Evolutionary conservation across 495 filamentous ascomycete species (phyloP).

Genomic region (Tuber melanosporum): DNA sequence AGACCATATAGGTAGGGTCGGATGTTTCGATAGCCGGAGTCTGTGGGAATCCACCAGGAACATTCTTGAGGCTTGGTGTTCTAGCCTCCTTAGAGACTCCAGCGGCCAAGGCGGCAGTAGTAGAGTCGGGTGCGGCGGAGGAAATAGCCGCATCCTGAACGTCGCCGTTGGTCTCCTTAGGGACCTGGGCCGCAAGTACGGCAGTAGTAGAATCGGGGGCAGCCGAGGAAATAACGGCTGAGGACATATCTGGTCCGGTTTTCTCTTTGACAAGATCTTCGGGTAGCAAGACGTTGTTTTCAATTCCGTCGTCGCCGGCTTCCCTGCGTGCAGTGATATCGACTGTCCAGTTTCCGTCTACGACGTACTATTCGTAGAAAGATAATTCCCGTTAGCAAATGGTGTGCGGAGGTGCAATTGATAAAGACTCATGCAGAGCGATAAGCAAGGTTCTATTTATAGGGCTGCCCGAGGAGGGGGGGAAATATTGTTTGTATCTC

Average conservation of each 20-base stretch:
- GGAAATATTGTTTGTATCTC: neutral
- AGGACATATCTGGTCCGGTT: slow-evolving; percentile 35
- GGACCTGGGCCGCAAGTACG: slow-evolving; percentile 62
- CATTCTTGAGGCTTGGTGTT: slow-evolving; percentile 41
- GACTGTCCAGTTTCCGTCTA: slow-evolving; percentile 79
- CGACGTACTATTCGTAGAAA: slow-evolving; percentile 61
- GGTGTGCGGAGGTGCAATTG: neutral
- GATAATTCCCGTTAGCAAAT: slow-evolving; percentile 15
- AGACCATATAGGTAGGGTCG: slow-evolving; percentile 23
- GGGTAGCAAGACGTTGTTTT: slow-evolving; percentile 83
- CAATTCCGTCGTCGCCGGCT: slow-evolving; percentile 64
- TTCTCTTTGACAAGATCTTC: slow-evolving; percentile 56
- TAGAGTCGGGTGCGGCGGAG: slow-evolving; percentile 63
- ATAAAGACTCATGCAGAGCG: neutral
- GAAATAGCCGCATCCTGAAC: slow-evolving; percentile 53
- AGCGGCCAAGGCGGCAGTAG: slow-evolving; percentile 64
- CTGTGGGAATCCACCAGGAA: slow-evolving; percentile 76
- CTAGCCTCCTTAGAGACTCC: slow-evolving; percentile 53
- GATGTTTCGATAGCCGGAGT: slow-evolving; percentile 48
- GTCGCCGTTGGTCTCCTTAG: slow-evolving; percentile 51
- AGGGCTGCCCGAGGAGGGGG: neutral
- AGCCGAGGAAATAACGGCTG: slow-evolving; percentile 48
- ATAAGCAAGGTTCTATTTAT: neutral
- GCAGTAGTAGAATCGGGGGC: slow-evolving; percentile 66
- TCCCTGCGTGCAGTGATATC: slow-evolving; percentile 72